Percentiles rank a stretch among this genome's conserved stretches.
Evolutionary conservation across 140 eudicot species (phyloP).

Genomic region (Ambrosia hybrid): DNA sequence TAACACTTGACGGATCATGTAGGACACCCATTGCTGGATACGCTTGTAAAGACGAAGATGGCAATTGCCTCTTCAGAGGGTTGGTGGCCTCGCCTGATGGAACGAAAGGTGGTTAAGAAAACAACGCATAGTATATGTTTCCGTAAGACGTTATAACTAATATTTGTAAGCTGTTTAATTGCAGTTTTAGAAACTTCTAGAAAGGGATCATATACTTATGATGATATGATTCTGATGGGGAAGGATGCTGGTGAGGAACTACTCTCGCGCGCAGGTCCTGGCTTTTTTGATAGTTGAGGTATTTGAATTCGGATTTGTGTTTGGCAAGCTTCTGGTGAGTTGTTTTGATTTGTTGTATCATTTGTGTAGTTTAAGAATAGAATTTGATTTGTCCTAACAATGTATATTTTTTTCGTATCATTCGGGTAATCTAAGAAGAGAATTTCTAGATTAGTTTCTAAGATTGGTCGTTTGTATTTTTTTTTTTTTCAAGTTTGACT

Average conservation of each 20-base stretch:
- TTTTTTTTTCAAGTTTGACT: background rate
- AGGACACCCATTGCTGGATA: constrained; percentile 98
- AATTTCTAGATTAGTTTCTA: background rate
- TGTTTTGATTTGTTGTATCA: constrained; percentile 22
- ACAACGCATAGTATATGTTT: background rate
- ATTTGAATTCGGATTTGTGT: constrained; percentile 6
- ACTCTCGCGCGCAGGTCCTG: constrained; percentile 73
- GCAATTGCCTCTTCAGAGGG: constrained; percentile 71
- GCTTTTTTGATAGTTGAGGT: constrained; percentile 67
- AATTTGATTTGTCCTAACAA: background rate
- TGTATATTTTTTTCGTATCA: background rate
- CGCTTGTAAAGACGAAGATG: constrained; percentile 69
- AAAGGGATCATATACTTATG: constrained; percentile 59
- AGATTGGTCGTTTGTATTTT: background rate
- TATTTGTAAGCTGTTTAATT: background rate
- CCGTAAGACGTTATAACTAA: constrained; percentile 14
- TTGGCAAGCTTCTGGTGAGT: constrained; percentile 30
- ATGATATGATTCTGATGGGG: constrained; percentile 88
- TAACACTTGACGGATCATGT: constrained; percentile 83
- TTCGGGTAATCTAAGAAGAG: constrained; percentile 6
- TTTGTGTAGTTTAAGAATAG: constrained; percentile 9
- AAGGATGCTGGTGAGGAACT: constrained; percentile 90
- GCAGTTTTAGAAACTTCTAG: constrained; percentile 81
- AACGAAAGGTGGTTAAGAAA: constrained; percentile 50
- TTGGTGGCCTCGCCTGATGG: constrained; percentile 96